Percentiles rank a stretch among this genome's conserved stretches.
Conservation (phyloP, 2,329 filamentous ascomycete species). For the Drechslerella stenobrocha region DNA sequence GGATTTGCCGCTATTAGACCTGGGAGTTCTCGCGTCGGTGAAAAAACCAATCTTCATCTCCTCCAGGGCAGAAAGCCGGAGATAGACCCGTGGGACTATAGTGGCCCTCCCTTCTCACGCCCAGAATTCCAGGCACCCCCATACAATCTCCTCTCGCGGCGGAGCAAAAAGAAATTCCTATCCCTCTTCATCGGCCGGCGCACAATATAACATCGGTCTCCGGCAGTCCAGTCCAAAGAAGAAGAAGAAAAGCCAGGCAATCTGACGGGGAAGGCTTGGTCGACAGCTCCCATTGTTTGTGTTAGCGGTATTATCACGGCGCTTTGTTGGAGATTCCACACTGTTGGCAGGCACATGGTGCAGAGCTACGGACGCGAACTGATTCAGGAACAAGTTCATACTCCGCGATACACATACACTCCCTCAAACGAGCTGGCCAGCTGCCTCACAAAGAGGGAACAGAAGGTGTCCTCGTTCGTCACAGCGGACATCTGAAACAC, state of each 20-base stretch:
- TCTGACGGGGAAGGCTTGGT: constrained; percentile 1
- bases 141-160: too few species aligned
- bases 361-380: background rate
- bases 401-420: background rate
- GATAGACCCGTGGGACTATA: background rate
- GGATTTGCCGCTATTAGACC: background rate
- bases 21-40: background rate
- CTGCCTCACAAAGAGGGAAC: background rate
- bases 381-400: background rate
- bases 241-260: too few species aligned
- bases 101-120: too few species aligned
- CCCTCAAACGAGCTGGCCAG: background rate
- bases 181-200: too few species aligned
- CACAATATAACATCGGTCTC: too few species aligned
- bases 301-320: background rate
- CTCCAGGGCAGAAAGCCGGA: constrained; percentile 1
- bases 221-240: too few species aligned
- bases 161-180: too few species aligned
- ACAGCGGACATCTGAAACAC: background rate
- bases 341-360: background rate
- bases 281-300: background rate
- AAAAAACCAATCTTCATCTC: background rate
- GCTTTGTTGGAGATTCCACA: constrained; percentile 1
- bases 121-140: too few species aligned
- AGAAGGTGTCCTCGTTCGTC: background rate